A percentile compares a stretch with the other conserved stretches of the same genome.
These are phyloP conservation scores for Cylindrotheca closterium DNA, from an alignment of 108 stramenopile genomes.

Conservation along the genomic window DNA sequence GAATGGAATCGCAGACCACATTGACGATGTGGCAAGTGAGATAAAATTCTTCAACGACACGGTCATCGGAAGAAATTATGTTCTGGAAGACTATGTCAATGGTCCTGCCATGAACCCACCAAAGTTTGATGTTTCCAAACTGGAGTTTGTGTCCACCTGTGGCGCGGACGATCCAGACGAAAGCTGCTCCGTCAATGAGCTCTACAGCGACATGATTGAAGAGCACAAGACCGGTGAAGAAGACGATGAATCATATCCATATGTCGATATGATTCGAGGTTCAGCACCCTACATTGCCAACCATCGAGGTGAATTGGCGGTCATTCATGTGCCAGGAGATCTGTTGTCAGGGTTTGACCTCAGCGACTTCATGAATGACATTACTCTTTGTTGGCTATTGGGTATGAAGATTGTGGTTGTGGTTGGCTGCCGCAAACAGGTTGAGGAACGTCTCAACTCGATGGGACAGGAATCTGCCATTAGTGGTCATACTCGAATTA, in stretches of 20 bases:
- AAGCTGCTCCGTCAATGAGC: neutral
- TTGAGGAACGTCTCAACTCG: neutral
- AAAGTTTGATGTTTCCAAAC: neutral
- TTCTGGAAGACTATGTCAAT: too few relatives aligned
- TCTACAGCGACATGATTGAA: neutral
- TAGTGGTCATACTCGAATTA: neutral
- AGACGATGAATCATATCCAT: constrained; percentile 26
- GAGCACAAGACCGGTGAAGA: too few relatives aligned
- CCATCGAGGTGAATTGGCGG: constrained; percentile 69
- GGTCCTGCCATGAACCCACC: too few relatives aligned
- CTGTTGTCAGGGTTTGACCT: constrained; percentile 40
- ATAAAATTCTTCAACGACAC: too few relatives aligned
- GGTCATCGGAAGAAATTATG: too few relatives aligned
- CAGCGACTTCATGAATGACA: constrained; percentile 65
- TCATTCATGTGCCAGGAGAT: constrained; percentile 84
- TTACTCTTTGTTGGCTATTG: constrained; percentile 76
- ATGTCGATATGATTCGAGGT: constrained; percentile 64
- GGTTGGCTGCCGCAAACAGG: constrained; percentile 42
- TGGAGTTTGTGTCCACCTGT: neutral
- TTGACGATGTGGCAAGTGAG: too few relatives aligned
- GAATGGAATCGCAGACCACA: too few relatives aligned
- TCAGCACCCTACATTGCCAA: constrained; percentile 86
- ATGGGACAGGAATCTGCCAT: neutral
- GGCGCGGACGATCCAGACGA: neutral
- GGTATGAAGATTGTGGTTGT: constrained; percentile 88